phyloP scores from a whole-genome alignment of 1,284 basidiomycete species.

The Rhodotorula sp. region DNA sequence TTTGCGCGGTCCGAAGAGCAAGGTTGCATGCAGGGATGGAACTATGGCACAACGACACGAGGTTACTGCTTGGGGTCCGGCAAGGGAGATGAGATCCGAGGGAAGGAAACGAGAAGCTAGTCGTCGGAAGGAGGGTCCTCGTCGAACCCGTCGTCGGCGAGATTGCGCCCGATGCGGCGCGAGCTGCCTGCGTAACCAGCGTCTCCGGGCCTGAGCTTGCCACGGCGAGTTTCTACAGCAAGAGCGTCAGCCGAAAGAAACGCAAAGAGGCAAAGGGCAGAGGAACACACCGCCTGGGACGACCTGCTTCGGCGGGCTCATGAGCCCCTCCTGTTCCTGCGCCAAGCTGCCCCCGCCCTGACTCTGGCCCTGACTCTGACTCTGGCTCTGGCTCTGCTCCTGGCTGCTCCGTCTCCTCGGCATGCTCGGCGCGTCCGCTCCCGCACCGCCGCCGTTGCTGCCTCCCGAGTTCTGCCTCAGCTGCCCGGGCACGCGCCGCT shows the following conservation, averaged over 20 bases:
- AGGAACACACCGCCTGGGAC: constrained; percentile 7
- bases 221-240: constrained; percentile 8
- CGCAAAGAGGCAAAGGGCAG: too few species aligned
- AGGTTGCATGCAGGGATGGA: not conserved
- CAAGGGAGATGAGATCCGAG: not conserved
- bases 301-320: constrained; percentile 7
- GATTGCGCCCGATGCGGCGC: not conserved
- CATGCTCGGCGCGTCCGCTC: not conserved
- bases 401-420: not conserved
- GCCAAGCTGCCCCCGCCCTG: not conserved
- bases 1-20: too few species aligned
- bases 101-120: not conserved
- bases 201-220: constrained; percentile 1
- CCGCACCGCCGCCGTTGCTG: not conserved
- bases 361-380: not conserved
- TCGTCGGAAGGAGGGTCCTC: not conserved
- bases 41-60: constrained; percentile 11
- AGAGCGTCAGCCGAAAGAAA: not conserved
- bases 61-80: not conserved
- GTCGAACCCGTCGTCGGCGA: not conserved
- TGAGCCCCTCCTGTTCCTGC: not conserved
- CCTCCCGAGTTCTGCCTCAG: constrained; percentile 5
- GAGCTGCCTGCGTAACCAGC: constrained; percentile 16
- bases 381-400: constrained; percentile 1
- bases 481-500: not conserved